phyloP scores from a whole-genome alignment of 1,284 basidiomycete genomes.

The Phlebopus sp. region DNA sequence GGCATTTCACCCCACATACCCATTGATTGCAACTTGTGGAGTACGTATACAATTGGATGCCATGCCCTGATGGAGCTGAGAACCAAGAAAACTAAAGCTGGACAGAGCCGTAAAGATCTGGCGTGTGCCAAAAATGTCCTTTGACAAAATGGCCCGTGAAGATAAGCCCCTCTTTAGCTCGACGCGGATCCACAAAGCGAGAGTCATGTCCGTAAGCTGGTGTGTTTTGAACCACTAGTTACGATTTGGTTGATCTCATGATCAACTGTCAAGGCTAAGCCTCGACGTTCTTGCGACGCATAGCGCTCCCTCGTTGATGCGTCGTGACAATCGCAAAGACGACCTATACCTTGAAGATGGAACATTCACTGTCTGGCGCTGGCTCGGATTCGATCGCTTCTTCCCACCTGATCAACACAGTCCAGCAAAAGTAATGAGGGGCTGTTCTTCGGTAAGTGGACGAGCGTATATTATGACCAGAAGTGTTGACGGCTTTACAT shows the following conservation, averaged over 20 bases:
- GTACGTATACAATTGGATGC: slow-evolving; percentile 38
- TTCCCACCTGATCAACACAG: slow-evolving; percentile 49
- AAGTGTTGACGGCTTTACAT: slow-evolving; percentile 8
- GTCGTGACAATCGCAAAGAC: slow-evolving; percentile 31
- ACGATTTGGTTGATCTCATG: not conserved
- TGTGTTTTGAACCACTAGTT: slow-evolving; percentile 20
- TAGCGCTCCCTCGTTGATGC: slow-evolving; percentile 56
- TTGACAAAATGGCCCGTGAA: slow-evolving; percentile 47
- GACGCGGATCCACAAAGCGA: slow-evolving; percentile 59
- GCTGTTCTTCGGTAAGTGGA: slow-evolving; percentile 56
- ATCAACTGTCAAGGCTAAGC: slow-evolving; percentile 46
- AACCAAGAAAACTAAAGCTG: slow-evolving; percentile 41
- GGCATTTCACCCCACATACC: slow-evolving; percentile 63
- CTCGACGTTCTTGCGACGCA: slow-evolving; percentile 59
- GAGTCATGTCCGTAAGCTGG: slow-evolving; percentile 64
- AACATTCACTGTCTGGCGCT: slow-evolving; percentile 60
- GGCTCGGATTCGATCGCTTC: slow-evolving; percentile 63
- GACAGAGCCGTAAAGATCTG: slow-evolving; percentile 74
- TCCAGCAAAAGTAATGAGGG: slow-evolving; percentile 44
- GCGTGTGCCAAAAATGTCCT: slow-evolving; percentile 40
- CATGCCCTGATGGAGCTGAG: not conserved
- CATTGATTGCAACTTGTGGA: slow-evolving; percentile 71
- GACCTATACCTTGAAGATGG: slow-evolving; percentile 44
- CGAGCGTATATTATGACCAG: not conserved
- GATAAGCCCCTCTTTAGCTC: slow-evolving; percentile 75